Base-by-base conservation (phyloP, 106 monocot genomes). In the Amphibolis antarctica region DNA sequence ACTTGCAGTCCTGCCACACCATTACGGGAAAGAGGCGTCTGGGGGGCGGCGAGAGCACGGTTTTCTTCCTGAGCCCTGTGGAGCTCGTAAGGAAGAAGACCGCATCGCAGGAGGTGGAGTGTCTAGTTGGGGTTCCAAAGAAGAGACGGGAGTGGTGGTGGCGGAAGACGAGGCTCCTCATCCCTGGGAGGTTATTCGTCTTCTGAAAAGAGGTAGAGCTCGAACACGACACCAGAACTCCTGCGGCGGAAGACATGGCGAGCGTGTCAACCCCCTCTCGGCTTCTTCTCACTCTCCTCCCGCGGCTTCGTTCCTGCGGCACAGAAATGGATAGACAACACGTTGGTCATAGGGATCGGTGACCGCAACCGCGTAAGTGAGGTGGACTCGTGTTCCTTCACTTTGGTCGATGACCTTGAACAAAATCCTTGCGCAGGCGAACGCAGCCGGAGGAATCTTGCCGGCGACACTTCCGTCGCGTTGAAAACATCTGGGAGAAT, bases 1-100 rank as follows among this genome's bases (percentile, higher is more conserved):
- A 87, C 87, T 71, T 78, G 80, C 87, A 83, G 42, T 87, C 83
- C 67, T 87, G 87, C 87, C 87, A 87, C 59, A 78, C 72, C 83
- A 80, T 80, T 42, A 80, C 78, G 27, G 80, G 74, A 10, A 66
- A 72, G 59, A 76, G 59, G 6, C 53, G 68, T 54, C 64, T 63
- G 48, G 61, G 51, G 19, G 31, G 48, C 19, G 52, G 27, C 3
- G 45, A 10, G 19, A 42, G 11, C 42, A 22, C 29, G 36, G 57
- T 5, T 31, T 49, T 65, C 50, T 53, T 78, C 62, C 46, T 69
- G 51, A 11, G 19, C 27, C 58, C 28, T 59, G 47, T 47, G 6
- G 53, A 65, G 60, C 46, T 74, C 25, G 55, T 42, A 10, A 55
- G 17, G 42, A 59, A n/a, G n/a, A n/a, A 66, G 46, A 1, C 28